Conservation (phyloP, 768 basidiomycete genomes). For the Termitomyces sp. region DNA sequence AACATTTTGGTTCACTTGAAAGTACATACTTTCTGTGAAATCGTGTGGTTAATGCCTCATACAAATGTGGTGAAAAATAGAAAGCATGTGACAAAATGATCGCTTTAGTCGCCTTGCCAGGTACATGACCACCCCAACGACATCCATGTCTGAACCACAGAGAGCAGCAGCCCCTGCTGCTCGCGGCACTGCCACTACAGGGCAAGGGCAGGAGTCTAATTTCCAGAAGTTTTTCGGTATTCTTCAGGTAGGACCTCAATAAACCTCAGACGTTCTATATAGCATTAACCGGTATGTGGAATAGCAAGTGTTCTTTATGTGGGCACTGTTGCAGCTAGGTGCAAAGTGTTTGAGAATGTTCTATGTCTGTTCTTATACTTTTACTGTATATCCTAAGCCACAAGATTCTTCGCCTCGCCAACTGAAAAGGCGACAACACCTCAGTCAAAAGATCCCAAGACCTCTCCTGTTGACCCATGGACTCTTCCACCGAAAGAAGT, state of each 20-base stretch:
- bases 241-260: slow-evolving; percentile 17
- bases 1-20: no score
- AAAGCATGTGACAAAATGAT: slow-evolving; percentile 10
- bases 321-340: slow-evolving; percentile 64
- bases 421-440: background rate
- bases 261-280: background rate
- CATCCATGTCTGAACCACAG: slow-evolving; percentile 15
- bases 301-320: slow-evolving; percentile 67
- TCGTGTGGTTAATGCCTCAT: background rate
- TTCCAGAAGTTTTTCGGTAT: slow-evolving; percentile 16
- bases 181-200: slow-evolving; percentile 3
- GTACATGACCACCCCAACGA: background rate
- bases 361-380: background rate
- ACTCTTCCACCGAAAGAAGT: slow-evolving; percentile 50
- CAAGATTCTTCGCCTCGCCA: slow-evolving; percentile 19
- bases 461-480: slow-evolving; percentile 38
- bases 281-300: background rate
- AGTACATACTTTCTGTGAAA: no score
- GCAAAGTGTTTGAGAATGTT: background rate
- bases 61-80: background rate
- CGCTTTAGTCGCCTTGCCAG: background rate
- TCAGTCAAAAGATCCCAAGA: slow-evolving; percentile 10
- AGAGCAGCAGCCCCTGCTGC: slow-evolving; percentile 11
- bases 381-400: slow-evolving; percentile 13
- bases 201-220: slow-evolving; percentile 13